Conservation (phyloP, 2,329 filamentous ascomycete species). For the Ploettnerulaceae sp. region DNA sequence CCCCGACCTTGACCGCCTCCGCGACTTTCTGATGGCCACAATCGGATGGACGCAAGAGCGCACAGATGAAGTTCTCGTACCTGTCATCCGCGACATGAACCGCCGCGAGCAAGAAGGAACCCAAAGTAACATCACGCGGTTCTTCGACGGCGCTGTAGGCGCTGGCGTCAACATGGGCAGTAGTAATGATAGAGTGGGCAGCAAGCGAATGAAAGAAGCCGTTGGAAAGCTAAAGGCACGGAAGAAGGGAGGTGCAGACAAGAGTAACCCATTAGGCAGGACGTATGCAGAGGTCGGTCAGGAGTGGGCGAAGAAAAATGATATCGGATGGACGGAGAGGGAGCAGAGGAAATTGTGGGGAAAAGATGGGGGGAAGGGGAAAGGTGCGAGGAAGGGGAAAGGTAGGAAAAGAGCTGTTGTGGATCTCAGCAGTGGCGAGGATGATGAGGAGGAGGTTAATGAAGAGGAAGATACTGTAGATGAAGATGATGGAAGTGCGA, state of each 20-base stretch:
- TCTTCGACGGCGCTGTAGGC: slow-evolving; percentile 72
- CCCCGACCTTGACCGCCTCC: slow-evolving; percentile 80
- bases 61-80: slow-evolving; percentile 92
- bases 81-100: slow-evolving; percentile 95
- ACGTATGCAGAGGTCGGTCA: slow-evolving; percentile 33
- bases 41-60: slow-evolving; percentile 90
- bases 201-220: slow-evolving; percentile 72
- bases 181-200: slow-evolving; percentile 57
- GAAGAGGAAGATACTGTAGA: slow-evolving; percentile 5
- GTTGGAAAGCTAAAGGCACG: slow-evolving; percentile 61
- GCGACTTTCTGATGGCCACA: slow-evolving; percentile 81
- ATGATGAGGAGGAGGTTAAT: slow-evolving; percentile 5
- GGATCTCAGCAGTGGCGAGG: slow-evolving; percentile 7
- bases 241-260: slow-evolving; percentile 17
- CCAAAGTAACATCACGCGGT: slow-evolving; percentile 93
- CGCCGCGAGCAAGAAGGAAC: slow-evolving; percentile 81
- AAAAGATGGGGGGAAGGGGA: slow-evolving; percentile 19
- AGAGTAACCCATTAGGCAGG: slow-evolving; percentile 8
- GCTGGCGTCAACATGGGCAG: slow-evolving; percentile 48
- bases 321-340: slow-evolving; percentile 29
- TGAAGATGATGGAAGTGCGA: slow-evolving; percentile 1
- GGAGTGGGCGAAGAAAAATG: slow-evolving; percentile 33
- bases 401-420: slow-evolving; percentile 3
- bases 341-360: slow-evolving; percentile 22
- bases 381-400: slow-evolving; percentile 6